phyloP scores from a whole-genome alignment of 768 basidiomycete species.

The Collybia sordida region DNA sequence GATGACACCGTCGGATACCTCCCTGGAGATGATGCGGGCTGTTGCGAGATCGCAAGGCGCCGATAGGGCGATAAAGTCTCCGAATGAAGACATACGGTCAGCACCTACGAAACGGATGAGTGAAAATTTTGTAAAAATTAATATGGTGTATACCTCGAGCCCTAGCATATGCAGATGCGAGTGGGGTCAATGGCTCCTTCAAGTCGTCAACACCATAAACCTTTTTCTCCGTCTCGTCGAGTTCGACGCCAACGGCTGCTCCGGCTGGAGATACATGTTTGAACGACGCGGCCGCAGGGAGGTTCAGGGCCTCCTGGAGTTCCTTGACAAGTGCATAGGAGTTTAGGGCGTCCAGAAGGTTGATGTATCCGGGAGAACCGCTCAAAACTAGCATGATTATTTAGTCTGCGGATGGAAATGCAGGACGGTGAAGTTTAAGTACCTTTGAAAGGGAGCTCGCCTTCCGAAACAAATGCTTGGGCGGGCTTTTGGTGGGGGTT shows the following conservation, averaged over 20 bases:
- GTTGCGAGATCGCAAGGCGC: conserved; percentile 92
- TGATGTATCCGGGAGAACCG: conserved; percentile 98
- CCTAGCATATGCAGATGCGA: conserved; percentile 93
- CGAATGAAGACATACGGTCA: conserved; percentile 99
- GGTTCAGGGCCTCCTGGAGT: conserved; percentile 78
- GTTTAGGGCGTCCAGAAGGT: conserved; percentile 95
- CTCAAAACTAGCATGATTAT: conserved; percentile 61
- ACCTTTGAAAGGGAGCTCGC: conserved; percentile 95
- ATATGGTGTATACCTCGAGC: conserved; percentile 68
- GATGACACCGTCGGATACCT: conserved; percentile 98
- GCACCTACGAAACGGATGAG: conserved; percentile 55
- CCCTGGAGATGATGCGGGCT: conserved; percentile 95
- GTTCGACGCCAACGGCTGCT: conserved; percentile 85
- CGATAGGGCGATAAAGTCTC: conserved; percentile 97
- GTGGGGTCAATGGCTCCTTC: conserved; percentile 82
- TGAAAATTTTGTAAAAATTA: background rate
- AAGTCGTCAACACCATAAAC: conserved; percentile 97
- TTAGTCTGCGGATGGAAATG: background rate
- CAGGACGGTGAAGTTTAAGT: conserved; percentile 1
- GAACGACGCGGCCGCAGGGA: conserved; percentile 98
- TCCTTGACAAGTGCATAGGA: conserved; percentile 96
- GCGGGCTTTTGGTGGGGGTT: conserved; percentile 99
- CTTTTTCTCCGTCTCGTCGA: conserved; percentile 83
- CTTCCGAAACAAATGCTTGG: conserved; percentile 88
- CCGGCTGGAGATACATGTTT: conserved; percentile 99